Percentiles rank a stretch among this genome's conserved stretches.
Conservation (phyloP, 129 eudicot species). For the Smallanthus sonchifolius region DNA sequence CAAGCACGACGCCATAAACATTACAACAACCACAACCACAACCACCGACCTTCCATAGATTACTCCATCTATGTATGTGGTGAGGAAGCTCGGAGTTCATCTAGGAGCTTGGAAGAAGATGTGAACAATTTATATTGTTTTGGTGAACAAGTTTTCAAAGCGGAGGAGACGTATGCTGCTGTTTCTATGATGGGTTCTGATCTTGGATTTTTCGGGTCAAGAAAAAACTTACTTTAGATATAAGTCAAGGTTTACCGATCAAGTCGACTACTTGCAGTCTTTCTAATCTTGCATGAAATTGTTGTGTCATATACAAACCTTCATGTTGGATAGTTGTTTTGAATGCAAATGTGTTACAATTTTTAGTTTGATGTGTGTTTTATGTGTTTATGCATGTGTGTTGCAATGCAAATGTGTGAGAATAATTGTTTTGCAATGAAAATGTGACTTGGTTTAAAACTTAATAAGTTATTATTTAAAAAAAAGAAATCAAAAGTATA, state of each 20-base stretch:
- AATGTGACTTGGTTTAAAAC: no score
- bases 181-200: slow-evolving; percentile 44
- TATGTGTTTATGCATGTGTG: background rate
- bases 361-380: background rate
- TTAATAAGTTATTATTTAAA: no score
- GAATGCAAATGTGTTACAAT: background rate
- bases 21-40: background rate
- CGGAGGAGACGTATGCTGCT: slow-evolving; percentile 38
- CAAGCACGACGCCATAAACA: slow-evolving; percentile 11
- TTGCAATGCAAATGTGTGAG: background rate
- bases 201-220: slow-evolving; percentile 15
- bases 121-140: slow-evolving; percentile 22
- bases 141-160: slow-evolving; percentile 35
- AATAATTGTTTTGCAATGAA: background rate
- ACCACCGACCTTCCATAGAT: slow-evolving; percentile 4
- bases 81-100: slow-evolving; percentile 56
- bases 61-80: slow-evolving; percentile 36
- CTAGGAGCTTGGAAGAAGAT: slow-evolving; percentile 37
- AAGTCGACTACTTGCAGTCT: background rate
- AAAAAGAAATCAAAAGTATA: no score
- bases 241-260: background rate
- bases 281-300: background rate
- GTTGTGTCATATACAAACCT: background rate
- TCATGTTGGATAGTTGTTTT: background rate
- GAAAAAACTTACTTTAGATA: slow-evolving; percentile 7